Percentiles rank a stretch among this genome's conserved stretches.
These are phyloP conservation scores for Lasiodiplodia hormozganensis DNA, from an alignment of 2,329 filamentous ascomycete species.

Conservation along the genomic window DNA sequence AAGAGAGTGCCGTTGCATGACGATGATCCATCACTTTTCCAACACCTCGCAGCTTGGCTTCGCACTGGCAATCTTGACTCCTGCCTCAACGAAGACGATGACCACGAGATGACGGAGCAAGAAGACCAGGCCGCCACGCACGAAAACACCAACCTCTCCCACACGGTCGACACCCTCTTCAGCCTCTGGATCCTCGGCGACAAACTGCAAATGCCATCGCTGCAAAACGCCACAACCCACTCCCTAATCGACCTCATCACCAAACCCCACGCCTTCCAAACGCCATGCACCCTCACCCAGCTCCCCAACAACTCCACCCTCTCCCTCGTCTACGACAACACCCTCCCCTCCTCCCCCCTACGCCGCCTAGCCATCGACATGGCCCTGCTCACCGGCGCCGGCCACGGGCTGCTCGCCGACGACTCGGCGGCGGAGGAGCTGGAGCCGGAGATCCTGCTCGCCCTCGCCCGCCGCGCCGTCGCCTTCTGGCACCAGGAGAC, in stretches of 20 bases:
- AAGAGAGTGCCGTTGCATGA: neutral
- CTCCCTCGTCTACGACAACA: neutral
- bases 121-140: neutral
- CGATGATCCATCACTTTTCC: neutral
- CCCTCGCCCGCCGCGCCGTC: neutral
- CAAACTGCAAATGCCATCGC: neutral
- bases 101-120: neutral
- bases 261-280: neutral
- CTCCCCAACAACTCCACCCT: neutral
- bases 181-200: neutral
- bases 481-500: neutral
- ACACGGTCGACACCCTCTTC: neutral
- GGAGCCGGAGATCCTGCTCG: neutral
- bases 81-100: neutral
- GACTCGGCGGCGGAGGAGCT: neutral
- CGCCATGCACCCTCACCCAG: neutral
- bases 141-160: neutral
- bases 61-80: neutral
- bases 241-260: neutral
- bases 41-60: neutral
- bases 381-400: neutral
- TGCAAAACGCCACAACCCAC: neutral
- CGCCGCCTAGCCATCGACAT: neutral
- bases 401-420: neutral
- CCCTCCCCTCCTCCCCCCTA: neutral